A percentile compares a stretch with the other conserved stretches of the same genome.
These are phyloP conservation scores for Phialemonium atrogriseum DNA, from an alignment of 2,329 filamentous ascomycete genomes.

Conservation along the genomic window DNA sequence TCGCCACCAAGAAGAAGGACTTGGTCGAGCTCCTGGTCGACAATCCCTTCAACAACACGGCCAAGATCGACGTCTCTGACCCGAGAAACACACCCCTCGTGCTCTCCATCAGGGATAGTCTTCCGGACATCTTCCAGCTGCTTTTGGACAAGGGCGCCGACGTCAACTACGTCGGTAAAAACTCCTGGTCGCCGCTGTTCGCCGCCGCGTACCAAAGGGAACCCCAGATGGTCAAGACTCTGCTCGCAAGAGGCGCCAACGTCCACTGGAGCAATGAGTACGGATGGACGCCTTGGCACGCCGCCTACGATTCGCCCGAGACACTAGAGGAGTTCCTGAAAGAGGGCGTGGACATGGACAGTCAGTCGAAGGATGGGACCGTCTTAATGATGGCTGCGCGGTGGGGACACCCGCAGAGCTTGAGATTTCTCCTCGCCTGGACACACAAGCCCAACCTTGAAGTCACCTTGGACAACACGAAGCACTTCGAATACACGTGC, in stretches of 20 bases:
- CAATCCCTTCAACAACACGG: conserved; percentile 2
- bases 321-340: neutral
- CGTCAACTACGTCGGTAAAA: conserved; percentile 5
- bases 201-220: neutral
- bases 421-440: neutral
- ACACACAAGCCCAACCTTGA: conserved; percentile 4
- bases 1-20: conserved; percentile 5
- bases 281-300: neutral
- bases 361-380: neutral
- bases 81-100: conserved; percentile 5
- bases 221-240: neutral
- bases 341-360: neutral
- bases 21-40: conserved; percentile 6
- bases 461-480: conserved; percentile 5
- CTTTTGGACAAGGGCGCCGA: conserved; percentile 5
- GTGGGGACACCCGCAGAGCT: neutral
- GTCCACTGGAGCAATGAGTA: neutral
- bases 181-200: conserved; percentile 3
- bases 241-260: conserved; percentile 1
- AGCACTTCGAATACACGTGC: conserved; percentile 4
- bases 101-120: neutral
- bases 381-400: neutral
- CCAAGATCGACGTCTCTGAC: conserved; percentile 1
- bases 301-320: neutral
- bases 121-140: conserved; percentile 2